Base-by-base conservation (phyloP, 805 yeast species). In the Saccharomycopsis fermentans region DNA sequence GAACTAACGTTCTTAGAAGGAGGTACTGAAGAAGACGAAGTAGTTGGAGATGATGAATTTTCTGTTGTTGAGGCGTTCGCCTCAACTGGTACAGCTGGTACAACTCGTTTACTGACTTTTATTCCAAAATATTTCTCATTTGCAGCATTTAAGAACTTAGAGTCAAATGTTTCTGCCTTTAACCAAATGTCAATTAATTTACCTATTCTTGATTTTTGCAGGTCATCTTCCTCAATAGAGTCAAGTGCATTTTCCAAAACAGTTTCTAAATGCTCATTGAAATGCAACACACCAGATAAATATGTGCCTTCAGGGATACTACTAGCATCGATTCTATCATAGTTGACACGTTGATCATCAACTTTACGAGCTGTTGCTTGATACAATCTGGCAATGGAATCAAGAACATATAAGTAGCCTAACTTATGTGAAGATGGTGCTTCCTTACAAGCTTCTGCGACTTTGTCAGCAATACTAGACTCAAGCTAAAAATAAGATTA, bases 181-280 rank as follows among this genome's bases (percentile, higher is more conserved):
- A 83, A 88, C 99, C 99, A 94, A 66, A 94, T 91, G 63, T 89
- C 96, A 64, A 94, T 80, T 65, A 94, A 77, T 72, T 90, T 92
- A 66, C 83, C 76, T 65, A 90, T 81, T 70, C 91, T 94, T 60
- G 82, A 90, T 68, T 71, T 80, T 71, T 76, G 87, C 58, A 73
- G 77, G 62, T 71, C 68, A 69, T 17, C n/a, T 16, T 37, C 57
- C 9, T 48, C 32, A 9, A 43, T 17, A 16, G 47, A 17, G 43
- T 59, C 37, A 29, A 60, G 50, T 29, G 35, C 11, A 50, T 17
- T 17, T 17, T 55, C 58, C 27, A 60, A 55, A 21, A 55, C 34
- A 26, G 27, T 19, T 29, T 53, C 47, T 24, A 60, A 55, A 37
- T 36, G 53, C 14, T 52, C 48, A 47, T 54, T 60, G 14, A 58